Percentiles rank a stretch among this genome's conserved stretches.
Evolutionary conservation across 768 basidiomycete species (phyloP).

Genomic region (Nidularia pulvinata): DNA sequence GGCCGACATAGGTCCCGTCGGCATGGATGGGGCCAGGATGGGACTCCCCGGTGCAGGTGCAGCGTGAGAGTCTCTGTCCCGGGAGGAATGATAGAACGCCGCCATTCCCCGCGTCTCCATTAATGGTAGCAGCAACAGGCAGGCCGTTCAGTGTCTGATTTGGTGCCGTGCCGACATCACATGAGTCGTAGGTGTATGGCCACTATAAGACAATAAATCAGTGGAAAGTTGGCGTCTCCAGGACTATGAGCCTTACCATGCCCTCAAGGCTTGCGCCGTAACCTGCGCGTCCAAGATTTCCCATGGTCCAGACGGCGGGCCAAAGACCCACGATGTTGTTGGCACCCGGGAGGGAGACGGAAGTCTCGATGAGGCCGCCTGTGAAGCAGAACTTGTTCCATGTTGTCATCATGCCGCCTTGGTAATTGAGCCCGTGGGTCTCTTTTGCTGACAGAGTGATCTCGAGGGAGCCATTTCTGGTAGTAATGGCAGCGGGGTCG

Average conservation of each 20-base stretch:
- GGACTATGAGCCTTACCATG: too few species aligned
- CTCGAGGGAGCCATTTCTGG: conserved; percentile 70
- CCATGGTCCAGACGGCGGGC: conserved; percentile 85
- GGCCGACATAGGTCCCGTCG: conserved; percentile 81
- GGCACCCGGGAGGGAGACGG: conserved; percentile 68
- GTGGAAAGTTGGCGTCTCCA: too few species aligned
- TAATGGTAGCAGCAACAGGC: conserved; percentile 58
- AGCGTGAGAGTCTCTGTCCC: conserved; percentile 85
- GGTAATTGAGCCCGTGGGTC: conserved; percentile 73
- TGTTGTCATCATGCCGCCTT: conserved; percentile 66
- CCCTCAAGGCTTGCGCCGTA: conserved; percentile 89
- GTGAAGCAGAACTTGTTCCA: conserved; percentile 97
- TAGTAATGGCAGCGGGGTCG: conserved; percentile 77
- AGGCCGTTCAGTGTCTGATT: conserved; percentile 79
- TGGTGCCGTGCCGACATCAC: conserved; percentile 89
- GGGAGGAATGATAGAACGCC: conserved; percentile 78
- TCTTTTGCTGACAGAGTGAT: conserved; percentile 69
- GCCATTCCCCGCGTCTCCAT: conserved; percentile 55
- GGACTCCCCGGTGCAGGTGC: conserved; percentile 83
- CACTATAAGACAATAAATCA: too few species aligned
- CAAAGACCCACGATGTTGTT: conserved; percentile 69
- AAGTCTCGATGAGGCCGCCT: conserved; percentile 75
- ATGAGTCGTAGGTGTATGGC: conserved; percentile 84
- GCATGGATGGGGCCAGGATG: conserved; percentile 85
- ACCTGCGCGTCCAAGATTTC: conserved; percentile 84